Conservation (phyloP, 495 filamentous ascomycete species). For the Podospora fimiseda region DNA sequence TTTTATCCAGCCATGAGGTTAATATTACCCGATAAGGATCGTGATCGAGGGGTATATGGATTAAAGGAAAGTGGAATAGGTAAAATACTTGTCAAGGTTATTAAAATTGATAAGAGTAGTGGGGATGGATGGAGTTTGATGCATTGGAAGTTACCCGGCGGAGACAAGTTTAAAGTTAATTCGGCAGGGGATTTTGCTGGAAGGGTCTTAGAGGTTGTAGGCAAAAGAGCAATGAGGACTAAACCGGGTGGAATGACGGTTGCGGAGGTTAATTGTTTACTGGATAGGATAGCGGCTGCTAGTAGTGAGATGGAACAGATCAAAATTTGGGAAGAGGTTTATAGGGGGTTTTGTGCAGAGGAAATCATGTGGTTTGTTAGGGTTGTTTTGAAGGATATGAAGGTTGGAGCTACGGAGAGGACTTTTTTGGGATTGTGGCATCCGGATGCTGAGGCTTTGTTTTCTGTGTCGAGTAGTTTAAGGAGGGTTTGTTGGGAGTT, state of each 20-base stretch:
- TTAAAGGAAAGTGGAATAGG: constrained; percentile 90
- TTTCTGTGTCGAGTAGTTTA: constrained; percentile 85
- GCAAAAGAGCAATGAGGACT: constrained; percentile 73
- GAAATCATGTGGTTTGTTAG: constrained; percentile 92
- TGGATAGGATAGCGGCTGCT: constrained; percentile 71
- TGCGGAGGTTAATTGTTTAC: constrained; percentile 78
- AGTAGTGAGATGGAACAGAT: constrained; percentile 76
- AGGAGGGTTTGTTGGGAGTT: constrained; percentile 94
- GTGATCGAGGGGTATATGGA: constrained; percentile 89
- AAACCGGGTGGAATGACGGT: constrained; percentile 72
- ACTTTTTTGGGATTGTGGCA: constrained; percentile 91
- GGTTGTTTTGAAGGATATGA: constrained; percentile 95
- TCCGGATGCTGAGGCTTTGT: constrained; percentile 82
- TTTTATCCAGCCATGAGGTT: constrained; percentile 90
- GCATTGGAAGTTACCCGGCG: constrained; percentile 86
- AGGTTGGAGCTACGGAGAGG: constrained; percentile 92
- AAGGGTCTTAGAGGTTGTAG: constrained; percentile 75
- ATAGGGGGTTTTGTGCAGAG: constrained; percentile 84
- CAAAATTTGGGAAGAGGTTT: constrained; percentile 74
- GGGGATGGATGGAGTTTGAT: constrained; percentile 80
- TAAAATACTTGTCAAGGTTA: constrained; percentile 78
- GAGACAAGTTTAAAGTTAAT: constrained; percentile 67
- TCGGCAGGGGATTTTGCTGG: constrained; percentile 88
- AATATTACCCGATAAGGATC: constrained; percentile 89
- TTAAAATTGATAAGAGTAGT: constrained; percentile 88